phyloP scores from a whole-genome alignment of 139 green algal genomes.

The Coelastrella sp. region DNA sequence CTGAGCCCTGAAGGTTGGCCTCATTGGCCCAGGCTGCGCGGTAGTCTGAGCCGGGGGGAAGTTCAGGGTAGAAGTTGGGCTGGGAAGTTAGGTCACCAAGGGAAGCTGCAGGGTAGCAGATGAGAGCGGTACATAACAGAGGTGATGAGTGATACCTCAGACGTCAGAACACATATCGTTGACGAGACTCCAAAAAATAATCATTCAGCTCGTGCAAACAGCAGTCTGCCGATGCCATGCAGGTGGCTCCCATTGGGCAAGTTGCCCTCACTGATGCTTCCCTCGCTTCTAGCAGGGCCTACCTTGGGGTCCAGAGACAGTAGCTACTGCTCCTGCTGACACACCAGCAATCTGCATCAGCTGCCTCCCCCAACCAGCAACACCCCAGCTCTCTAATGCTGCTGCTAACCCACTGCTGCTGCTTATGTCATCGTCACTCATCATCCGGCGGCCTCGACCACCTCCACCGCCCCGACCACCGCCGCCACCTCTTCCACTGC shows the following conservation, averaged over 20 bases:
- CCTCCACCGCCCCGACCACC: too few relatives aligned
- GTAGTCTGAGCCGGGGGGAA: conserved; percentile 7
- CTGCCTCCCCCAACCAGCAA: not conserved
- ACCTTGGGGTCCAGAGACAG: too few relatives aligned
- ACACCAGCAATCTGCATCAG: too few relatives aligned
- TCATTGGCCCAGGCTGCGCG: not conserved
- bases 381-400: not conserved
- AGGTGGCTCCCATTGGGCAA: not conserved
- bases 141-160: too few relatives aligned
- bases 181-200: too few relatives aligned
- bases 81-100: not conserved
- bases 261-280: not conserved
- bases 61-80: too few relatives aligned
- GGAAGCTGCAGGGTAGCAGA: not conserved
- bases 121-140: not conserved
- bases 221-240: too few relatives aligned
- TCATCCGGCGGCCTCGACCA: not conserved
- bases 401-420: too few relatives aligned
- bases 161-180: too few relatives aligned
- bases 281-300: not conserved
- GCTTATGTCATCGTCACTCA: not conserved
- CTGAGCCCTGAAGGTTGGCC: not conserved
- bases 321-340: too few relatives aligned
- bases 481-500: not conserved
- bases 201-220: too few relatives aligned